Base-by-base conservation (phyloP, 306 rosid species). In the Fagus sylvatica region DNA sequence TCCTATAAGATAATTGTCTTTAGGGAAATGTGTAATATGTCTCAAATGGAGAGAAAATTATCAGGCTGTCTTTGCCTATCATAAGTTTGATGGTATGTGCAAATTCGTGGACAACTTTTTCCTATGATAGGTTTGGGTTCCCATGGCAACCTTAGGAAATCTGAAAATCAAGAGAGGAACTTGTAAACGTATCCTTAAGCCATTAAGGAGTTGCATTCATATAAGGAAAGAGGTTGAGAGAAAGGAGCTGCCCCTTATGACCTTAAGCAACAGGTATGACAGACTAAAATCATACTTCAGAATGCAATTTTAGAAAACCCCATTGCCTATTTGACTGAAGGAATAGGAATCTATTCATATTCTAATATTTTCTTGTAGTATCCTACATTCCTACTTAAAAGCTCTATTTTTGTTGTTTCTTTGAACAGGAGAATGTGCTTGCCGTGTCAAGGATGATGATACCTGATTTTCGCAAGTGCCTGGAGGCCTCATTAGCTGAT, bases 361-460 rank as follows among this genome's bases (percentile, higher is more conserved):
- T 19, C 28, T 22, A 66, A 69, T 41, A 54, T 46, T 16, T 72
- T 68, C 33, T n/a, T 82, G 30, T 70, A 49, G 28, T 64, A 53
- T 62, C 15, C 61, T 32, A 30, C n/a, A 30, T 60, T 16, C 8
- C 32, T 65, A 75, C 60, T 69, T 73, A 53, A 17, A 32, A 55
- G 42, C 71, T 66, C 30, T 56, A 33, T 53, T 34, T 61, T 82
- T 34, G 16, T 78, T 30, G 54, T 82, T 43, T 76, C 48, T 74
- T 77, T 77, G 77, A 73, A 74, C 90, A 94, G 98, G 98, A 94
- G 87, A 92, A 90, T 87, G 98, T 94, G 79, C 76, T 94, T 80
- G 98, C 91, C 32, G 98, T 92, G 87, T 94, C 97, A 71, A 89
- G 97, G 88, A 94, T 91, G 98, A 94, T 92, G 98, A 84, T 94